phyloP scores from a whole-genome alignment of 2,329 filamentous ascomycete species.

The Xylariaceae sp. region DNA sequence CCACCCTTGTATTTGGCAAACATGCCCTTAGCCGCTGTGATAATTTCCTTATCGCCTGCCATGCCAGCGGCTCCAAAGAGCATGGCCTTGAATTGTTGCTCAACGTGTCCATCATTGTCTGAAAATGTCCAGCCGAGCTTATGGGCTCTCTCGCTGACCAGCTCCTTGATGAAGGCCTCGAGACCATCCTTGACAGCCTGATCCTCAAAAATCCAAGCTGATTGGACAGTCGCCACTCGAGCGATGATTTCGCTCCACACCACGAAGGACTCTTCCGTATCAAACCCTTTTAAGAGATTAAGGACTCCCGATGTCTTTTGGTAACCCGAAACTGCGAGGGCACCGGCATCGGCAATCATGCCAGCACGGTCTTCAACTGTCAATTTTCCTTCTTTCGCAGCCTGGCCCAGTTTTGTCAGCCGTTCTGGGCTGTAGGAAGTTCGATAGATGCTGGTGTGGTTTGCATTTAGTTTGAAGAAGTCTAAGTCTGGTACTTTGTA shows the following conservation, averaged over 20 bases:
- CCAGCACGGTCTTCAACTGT: constrained; percentile 91
- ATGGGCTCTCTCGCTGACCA: constrained; percentile 82
- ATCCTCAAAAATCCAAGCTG: constrained; percentile 90
- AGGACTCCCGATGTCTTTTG: constrained; percentile 91
- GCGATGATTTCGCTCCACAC: constrained; percentile 94
- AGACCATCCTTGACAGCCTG: constrained; percentile 74
- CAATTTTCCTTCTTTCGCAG: constrained; percentile 80
- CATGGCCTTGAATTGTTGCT: constrained; percentile 93
- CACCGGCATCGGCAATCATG: constrained; percentile 93
- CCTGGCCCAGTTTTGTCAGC: constrained; percentile 84
- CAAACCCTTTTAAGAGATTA: constrained; percentile 84
- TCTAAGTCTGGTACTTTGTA: constrained; percentile 81
- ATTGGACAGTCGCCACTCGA: constrained; percentile 78
- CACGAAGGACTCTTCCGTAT: constrained; percentile 84
- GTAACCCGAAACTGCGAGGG: constrained; percentile 87
- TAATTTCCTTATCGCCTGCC: constrained; percentile 78
- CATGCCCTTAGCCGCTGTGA: constrained; percentile 86
- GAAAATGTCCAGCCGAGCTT: constrained; percentile 88
- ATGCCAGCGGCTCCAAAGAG: constrained; percentile 86
- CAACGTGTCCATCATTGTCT: constrained; percentile 83
- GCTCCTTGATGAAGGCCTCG: constrained; percentile 80
- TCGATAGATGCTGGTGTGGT: constrained; percentile 91
- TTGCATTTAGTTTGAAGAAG: constrained; percentile 96
- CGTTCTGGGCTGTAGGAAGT: constrained; percentile 86
- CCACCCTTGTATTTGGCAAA: constrained; percentile 84